Base-by-base conservation (phyloP, 2,329 filamentous ascomycete genomes). In the Cadophora gregata region DNA sequence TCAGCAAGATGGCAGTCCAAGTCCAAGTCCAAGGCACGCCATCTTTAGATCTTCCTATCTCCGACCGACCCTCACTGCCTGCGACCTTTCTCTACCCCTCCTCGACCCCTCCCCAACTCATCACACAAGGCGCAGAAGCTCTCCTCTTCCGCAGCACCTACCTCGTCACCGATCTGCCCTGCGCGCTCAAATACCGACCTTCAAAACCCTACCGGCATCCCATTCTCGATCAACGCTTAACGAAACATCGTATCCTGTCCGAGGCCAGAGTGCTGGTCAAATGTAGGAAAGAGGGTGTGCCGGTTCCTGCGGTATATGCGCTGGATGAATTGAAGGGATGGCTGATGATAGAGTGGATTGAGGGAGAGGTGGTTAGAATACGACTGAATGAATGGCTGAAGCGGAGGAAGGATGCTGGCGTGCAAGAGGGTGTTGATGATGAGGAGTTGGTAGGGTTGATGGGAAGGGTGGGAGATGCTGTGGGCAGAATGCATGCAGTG, bases 71-170 rank as follows among this genome's bases (percentile, higher is more conserved):
- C 62, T 50, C 67, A 36, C 60, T 72, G 47, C 75, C 74, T 59
- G 66, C 74, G 63, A 74, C 72, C 55, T 72, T 75, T 64, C 83
- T 84, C 66, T 82, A 88, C 81, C 85, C 86, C 77, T 82, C 85
- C 69, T 82, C 87, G 47, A 78, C 83, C 72, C 79, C 86, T 59
- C 88, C 93, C 70, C 79, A 77, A 59, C 91, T 97, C 75, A 87
- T 98, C 73, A 90, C 93, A 65, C 96, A 98, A 84, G 96, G 96
- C 80, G 96, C 96, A 77, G 96, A 99, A 86, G 94, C 93, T 67
- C 93, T 95, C 71, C 88, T 99, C 77, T 98, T 96, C 87, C 90
- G 89, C 79, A 95, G 93, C 21, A 89, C 87, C 64, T 96, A 93
- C 81, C 89, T 97, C 63, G 78, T 85, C 1, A 86, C 91, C 47